Evolutionary conservation across 305 asterid species (phyloP), one percentile per base, ranked within the genome.

Genomic region (Solanum hybrid): DNA sequence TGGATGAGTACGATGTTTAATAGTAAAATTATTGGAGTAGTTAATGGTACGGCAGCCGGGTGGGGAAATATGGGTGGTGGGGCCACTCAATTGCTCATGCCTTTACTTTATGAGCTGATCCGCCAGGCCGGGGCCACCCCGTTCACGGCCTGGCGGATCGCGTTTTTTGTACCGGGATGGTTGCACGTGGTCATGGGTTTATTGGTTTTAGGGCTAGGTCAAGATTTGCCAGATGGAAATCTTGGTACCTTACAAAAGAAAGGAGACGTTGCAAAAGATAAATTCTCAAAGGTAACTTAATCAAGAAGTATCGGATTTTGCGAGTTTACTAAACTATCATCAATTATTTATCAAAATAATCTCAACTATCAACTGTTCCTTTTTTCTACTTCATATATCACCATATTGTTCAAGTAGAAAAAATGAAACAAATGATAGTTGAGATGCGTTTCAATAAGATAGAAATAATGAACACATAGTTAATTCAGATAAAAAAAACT

Each of bases 51-150:
- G 4, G 93, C 96, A 0, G 95, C 95, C 0, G 96, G 96, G 65
- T 94, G 96, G 96, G 96, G 95, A 68, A 92, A 94, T 73, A 93
- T 94, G 94, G 96, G 95, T 24, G 96, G 96, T 15, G 96, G 94
- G 1, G 95, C 90, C 5, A 92, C 95, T 14, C 95, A 94, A 85
- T 90, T 94, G 76, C 90, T 94, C 39, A 94, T 94, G 95, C 96
- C 96, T 22, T 89, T 92, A 15, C 92, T 94, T 1, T 93, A 70
- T 9, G 96, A 93, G 90, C 7, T 89, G 70, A 94, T 93, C 13
- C 88, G 90, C 80, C 90, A 38, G 5, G 89, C 73, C 1, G 95
- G 95, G n/a, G 93, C 93, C 22, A 91, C 93, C 70, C 94, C 95
- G 32, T 94, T 94, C 87, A 93, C 91, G 1, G 95, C 95, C 4